Conservation (phyloP, 2,329 filamentous ascomycete genomes). For the Pseudogymnoascus pannorum region DNA sequence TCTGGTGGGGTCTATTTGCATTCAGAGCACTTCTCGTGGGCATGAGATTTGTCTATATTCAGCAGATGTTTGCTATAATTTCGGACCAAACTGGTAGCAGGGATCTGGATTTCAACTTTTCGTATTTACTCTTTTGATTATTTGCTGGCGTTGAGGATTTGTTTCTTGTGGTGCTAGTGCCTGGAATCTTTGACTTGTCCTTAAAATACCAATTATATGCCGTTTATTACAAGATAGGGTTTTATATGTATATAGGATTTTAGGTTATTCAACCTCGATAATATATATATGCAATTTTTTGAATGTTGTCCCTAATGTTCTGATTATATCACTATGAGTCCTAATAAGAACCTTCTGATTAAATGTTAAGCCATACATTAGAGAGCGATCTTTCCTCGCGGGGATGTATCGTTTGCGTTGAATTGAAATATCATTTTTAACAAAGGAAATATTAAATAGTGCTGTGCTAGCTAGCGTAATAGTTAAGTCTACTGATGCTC, state of each 20-base stretch:
- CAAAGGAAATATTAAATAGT: neutral
- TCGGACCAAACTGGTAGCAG: neutral
- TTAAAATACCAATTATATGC: neutral
- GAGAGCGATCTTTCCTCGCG: neutral
- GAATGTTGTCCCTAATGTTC: neutral
- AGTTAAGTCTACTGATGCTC: neutral
- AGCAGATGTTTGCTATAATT: neutral
- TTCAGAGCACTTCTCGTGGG: slow-evolving; percentile 41
- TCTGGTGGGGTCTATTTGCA: slow-evolving; percentile 37
- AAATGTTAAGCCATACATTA: neutral
- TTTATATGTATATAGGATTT: neutral
- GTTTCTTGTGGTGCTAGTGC: neutral
- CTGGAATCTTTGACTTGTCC: neutral
- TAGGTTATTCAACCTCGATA: neutral
- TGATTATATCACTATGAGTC: neutral
- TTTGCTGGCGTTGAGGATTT: neutral
- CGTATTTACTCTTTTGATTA: neutral
- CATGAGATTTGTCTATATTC: slow-evolving; percentile 17
- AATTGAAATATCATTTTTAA: neutral
- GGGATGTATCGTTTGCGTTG: neutral
- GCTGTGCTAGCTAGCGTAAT: neutral
- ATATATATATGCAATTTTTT: neutral
- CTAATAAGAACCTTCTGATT: neutral
- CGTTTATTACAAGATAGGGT: neutral
- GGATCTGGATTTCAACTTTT: neutral